Evolutionary conservation across 2,329 filamentous ascomycete species (phyloP).

Genomic region (Ceratocystis ficicola): DNA sequence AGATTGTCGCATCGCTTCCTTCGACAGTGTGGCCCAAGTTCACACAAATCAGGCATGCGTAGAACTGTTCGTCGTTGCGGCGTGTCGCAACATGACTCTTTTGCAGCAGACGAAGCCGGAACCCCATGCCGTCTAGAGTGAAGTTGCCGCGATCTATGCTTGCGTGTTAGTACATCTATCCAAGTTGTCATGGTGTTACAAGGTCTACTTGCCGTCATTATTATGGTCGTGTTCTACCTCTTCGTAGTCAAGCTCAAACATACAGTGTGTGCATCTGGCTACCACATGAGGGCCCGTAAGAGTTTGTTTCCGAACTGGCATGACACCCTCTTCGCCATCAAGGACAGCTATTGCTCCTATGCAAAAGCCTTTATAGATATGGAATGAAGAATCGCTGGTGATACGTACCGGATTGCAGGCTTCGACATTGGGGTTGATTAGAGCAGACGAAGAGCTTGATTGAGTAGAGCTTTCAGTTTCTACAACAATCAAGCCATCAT

Average conservation of each 20-base stretch:
- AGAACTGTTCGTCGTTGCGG: slow-evolving; percentile 41
- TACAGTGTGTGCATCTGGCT: slow-evolving; percentile 42
- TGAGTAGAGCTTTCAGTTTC: slow-evolving; percentile 25
- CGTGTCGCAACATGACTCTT: slow-evolving; percentile 43
- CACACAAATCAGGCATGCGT: slow-evolving; percentile 45
- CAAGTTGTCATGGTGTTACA: neutral
- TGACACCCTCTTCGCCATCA: slow-evolving; percentile 39
- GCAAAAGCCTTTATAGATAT: slow-evolving; percentile 43
- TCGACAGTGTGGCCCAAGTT: slow-evolving; percentile 39
- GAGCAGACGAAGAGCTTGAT: neutral
- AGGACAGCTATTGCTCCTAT: slow-evolving; percentile 41
- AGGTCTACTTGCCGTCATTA: slow-evolving; percentile 34
- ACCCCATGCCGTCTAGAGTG: slow-evolving; percentile 36
- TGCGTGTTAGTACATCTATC: neutral
- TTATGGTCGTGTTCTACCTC: slow-evolving; percentile 42
- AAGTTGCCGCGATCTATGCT: slow-evolving; percentile 38
- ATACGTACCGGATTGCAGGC: slow-evolving; percentile 12
- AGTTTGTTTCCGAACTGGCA: slow-evolving; percentile 37
- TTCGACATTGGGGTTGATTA: neutral
- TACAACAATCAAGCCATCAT: slow-evolving; percentile 32
- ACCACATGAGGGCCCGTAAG: slow-evolving; percentile 34
- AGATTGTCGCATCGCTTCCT: slow-evolving; percentile 45
- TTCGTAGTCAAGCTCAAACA: slow-evolving; percentile 43
- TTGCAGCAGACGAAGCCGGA: slow-evolving; percentile 43
- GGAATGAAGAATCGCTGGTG: slow-evolving; percentile 36